Evolutionary conservation across 192 early-diverging fungal genomes (phyloP).

Genomic region (Lunasporangiospora selenospora): DNA sequence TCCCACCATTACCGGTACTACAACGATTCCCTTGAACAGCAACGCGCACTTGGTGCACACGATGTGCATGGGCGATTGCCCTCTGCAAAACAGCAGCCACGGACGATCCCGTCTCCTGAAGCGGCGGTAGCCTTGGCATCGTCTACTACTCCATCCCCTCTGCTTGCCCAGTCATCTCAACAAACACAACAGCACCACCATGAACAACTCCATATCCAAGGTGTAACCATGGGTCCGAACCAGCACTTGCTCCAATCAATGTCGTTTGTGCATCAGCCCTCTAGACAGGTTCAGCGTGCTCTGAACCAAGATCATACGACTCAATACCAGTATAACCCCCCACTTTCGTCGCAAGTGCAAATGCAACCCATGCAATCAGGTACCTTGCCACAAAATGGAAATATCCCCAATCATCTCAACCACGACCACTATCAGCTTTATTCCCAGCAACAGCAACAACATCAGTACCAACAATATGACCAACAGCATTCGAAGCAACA

Average conservation of each 20-base stretch:
- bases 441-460: not conserved
- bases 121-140: not conserved
- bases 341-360: not conserved
- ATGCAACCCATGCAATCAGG: not conserved
- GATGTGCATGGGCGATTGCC: too few relatives aligned
- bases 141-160: not conserved
- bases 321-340: not conserved
- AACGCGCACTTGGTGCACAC: too few relatives aligned
- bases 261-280: not conserved
- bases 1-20: too few relatives aligned
- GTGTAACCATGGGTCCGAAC: not conserved
- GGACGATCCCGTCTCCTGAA: not conserved
- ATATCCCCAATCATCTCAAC: not conserved
- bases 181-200: not conserved
- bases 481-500: conserved; percentile 6
- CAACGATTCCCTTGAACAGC: too few relatives aligned
- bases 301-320: not conserved
- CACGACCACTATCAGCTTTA: not conserved
- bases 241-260: not conserved
- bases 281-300: not conserved
- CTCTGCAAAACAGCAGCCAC: not conserved
- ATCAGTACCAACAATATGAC: not conserved
- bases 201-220: not conserved
- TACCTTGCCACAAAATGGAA: too few relatives aligned
- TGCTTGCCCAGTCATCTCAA: not conserved